Base-by-base conservation (phyloP, 148 eudicot species). In the Rhododendron kiyosumense region DNA sequence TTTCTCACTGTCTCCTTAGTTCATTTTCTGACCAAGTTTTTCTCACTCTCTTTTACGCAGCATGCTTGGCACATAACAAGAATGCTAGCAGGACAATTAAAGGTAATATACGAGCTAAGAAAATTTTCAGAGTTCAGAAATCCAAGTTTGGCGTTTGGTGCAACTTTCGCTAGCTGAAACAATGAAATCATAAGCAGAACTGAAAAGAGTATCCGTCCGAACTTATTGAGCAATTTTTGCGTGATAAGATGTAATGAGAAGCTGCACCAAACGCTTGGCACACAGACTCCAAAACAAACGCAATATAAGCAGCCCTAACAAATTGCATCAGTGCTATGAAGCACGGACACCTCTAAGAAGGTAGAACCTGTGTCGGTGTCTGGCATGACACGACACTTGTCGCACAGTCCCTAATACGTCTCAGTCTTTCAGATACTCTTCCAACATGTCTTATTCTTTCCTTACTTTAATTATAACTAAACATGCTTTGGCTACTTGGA, bases 61-160 rank as follows among this genome's bases (percentile, higher is more conserved):
- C 94, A 79, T 97, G 99, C 89, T 89, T 97, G 59, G 92, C 97
- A 59, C 92, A 92, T 85, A 85, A 90, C 93, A 90, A 89, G 90
- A 93, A 93, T 54, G 86, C 93, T 78, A 67, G 90, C 77, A 90
- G 87, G 90, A 85, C 57, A 13, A 36, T 20, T n/a, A 81, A 85
- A 85, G 91, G 96, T 93, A 84, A 81, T 86, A 51, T 74, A 52
- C 73, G 12, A 75, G 80, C 82, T 63, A 7, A 86, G 18, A 49
- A 80, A 24, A 10, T 43, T 13, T 63, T 15, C 61, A 28, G 45
- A 69, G 74, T 28, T 69, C 74, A 69, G 10, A 69, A 61, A 22
- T 61, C 69, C 69, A 61, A 61, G 69, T 22, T 61, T 61, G 69
- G 22, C 6, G 28, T 24, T 61, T 61, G 69, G 69, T 61, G 10